These are phyloP conservation scores for Neopestalotiopsis clavispora DNA, from an alignment of 2,329 filamentous ascomycete genomes.

Conservation along the genomic window DNA sequence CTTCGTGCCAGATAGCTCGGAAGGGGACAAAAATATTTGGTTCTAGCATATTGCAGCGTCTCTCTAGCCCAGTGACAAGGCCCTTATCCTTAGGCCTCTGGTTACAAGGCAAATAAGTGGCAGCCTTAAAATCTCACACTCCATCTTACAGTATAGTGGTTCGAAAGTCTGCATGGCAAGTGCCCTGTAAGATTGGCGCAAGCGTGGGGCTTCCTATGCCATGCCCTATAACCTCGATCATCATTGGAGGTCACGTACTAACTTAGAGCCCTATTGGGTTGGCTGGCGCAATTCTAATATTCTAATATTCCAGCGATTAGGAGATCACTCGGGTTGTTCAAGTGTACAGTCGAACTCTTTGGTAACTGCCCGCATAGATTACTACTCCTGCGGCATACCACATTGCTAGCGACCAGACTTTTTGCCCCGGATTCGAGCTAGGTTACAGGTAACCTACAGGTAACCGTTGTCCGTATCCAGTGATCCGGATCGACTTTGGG, in stretches of 20 bases:
- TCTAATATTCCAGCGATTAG: neutral
- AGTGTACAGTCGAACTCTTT: too few species aligned
- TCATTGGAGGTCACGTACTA: neutral
- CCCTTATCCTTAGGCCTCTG: neutral
- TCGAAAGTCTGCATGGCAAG: neutral
- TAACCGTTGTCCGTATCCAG: too few species aligned
- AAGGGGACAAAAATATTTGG: neutral
- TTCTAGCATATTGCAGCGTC: neutral
- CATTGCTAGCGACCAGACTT: too few species aligned
- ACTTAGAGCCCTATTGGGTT: neutral
- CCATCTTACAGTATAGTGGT: neutral
- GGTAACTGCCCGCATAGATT: too few species aligned
- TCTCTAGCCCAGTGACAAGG: neutral
- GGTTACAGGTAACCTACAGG: too few species aligned
- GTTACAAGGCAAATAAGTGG: neutral
- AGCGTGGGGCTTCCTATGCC: neutral
- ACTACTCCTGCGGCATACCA: too few species aligned
- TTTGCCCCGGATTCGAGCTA: too few species aligned
- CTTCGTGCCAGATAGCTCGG: neutral
- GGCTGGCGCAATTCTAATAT: neutral
- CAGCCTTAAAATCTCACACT: conserved; percentile 1
- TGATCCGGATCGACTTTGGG: neutral
- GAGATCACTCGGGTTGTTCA: too few species aligned
- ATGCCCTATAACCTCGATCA: neutral
- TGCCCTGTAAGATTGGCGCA: neutral